Evolutionary conservation across 805 yeast species (phyloP).

Genomic region (Millerozyma miso): DNA sequence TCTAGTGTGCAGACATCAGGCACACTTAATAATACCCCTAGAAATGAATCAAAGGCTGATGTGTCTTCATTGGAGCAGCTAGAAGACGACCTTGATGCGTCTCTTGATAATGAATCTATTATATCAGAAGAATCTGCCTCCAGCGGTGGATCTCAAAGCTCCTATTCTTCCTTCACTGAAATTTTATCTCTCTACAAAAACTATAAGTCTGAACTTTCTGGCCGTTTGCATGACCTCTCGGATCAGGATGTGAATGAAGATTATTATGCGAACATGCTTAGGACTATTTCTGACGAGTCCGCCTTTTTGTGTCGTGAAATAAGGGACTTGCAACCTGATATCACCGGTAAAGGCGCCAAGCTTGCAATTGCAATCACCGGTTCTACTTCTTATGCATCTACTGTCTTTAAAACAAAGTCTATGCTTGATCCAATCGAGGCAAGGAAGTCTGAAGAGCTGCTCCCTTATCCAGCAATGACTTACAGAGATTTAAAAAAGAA

Average conservation of each 20-base stretch:
- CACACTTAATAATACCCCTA: too few relatives aligned
- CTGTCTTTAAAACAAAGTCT: conserved; percentile 41
- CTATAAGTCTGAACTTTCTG: conserved; percentile 20
- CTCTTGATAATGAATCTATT: conserved; percentile 7
- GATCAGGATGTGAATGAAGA: conserved; percentile 17
- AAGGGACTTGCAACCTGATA: conserved; percentile 33
- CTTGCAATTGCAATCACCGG: conserved; percentile 41
- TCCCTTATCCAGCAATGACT: conserved; percentile 16
- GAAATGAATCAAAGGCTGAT: neutral
- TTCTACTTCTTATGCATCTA: conserved; percentile 34
- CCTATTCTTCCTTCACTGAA: conserved; percentile 38
- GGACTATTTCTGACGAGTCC: conserved; percentile 31
- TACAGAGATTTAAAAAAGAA: conserved; percentile 32
- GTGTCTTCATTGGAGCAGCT: too few relatives aligned
- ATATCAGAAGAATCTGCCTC: conserved; percentile 16
- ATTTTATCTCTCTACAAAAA: conserved; percentile 29
- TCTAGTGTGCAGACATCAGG: too few relatives aligned
- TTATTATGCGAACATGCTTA: conserved; percentile 25
- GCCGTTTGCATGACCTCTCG: conserved; percentile 11
- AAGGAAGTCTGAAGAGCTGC: conserved; percentile 1
- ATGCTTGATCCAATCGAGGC: conserved; percentile 29
- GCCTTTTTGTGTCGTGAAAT: conserved; percentile 32
- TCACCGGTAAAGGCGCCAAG: conserved; percentile 37
- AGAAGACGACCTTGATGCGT: neutral
- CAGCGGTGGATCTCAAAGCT: conserved; percentile 20